Evolutionary conservation across 176 grass and related monocot species (phyloP), one percentile per base, ranked within the genome.

Genomic region (Echinochloa phyllopogon): DNA sequence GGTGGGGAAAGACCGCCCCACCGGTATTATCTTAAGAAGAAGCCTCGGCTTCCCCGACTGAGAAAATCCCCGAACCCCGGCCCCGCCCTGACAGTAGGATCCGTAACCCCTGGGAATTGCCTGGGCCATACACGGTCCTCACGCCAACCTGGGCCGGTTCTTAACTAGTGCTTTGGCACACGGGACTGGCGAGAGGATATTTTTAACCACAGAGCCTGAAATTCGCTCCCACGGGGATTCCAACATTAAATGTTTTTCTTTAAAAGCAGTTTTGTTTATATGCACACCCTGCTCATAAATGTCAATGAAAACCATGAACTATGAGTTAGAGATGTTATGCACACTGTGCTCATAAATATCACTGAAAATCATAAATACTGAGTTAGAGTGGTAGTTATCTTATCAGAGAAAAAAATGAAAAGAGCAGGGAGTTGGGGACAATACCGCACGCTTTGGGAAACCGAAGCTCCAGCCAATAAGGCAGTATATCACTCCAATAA

Each of bases 401-500:
- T 37, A 65, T 49, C 4, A 37, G n/a, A 65, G n/a, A 65, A 27
- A 39, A 75, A 7, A 75, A 24, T 7, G 43, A 64, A 75, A 65
- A 40, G 77, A 20, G 29, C 10, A 67, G 1, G 29, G 3, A 16
- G 43, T 21, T 63, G 63, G 25, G 13, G 59, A 83, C 49, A 69
- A 88, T 91, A 98, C 95, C 23, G 91, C 87, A 7, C 90, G 91
- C 89, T 98, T 98, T 24, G 85, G 95, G 21, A 98, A 71, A 79
- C 92, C 92, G 11, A 93, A 80, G 29, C 58, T 49, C 95, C 95
- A 98, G 89, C 95, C 86, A 72, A 84, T 65, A 73, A 98, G 84
- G 85, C 95, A 98, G 81, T 98, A 98, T 15, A 98, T 57, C 37
- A 95, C 93, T 58, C 95, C 93, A 11, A 98, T 87, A 8, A 61